phyloP scores from a whole-genome alignment of 1,284 basidiomycete species.

The Pyrrhoderma noxium region DNA sequence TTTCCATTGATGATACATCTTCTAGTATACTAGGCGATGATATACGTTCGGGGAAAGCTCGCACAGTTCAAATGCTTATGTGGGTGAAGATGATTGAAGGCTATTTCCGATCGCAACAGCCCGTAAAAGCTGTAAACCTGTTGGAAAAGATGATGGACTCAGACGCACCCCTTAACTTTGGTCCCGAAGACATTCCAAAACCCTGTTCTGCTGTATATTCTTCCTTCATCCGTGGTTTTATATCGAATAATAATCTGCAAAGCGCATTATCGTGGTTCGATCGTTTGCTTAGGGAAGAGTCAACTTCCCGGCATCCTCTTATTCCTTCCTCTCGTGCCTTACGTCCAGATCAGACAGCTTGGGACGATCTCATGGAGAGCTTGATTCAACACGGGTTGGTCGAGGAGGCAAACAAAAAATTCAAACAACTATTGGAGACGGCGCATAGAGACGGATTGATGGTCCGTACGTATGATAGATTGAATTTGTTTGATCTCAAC shows the following conservation, averaged over 20 bases:
- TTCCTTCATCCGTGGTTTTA: constrained; percentile 63
- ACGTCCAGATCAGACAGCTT: constrained; percentile 46
- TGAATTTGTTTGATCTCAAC: constrained; percentile 35
- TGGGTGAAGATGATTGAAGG: constrained; percentile 75
- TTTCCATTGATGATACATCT: no score
- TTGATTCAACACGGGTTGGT: constrained; percentile 42
- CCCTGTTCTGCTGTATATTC: constrained; percentile 60
- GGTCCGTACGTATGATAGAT: constrained; percentile 20
- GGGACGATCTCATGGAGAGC: constrained; percentile 46
- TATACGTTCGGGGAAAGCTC: constrained; percentile 19
- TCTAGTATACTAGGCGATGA: constrained; percentile 15
- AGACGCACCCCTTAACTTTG: constrained; percentile 31
- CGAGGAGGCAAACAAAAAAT: constrained; percentile 50
- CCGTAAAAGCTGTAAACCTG: constrained; percentile 58
- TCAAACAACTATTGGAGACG: constrained; percentile 31
- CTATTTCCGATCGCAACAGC: constrained; percentile 61
- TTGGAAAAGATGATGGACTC: constrained; percentile 70
- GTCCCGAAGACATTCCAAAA: constrained; percentile 40
- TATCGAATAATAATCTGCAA: constrained; percentile 48
- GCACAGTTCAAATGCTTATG: constrained; percentile 37
- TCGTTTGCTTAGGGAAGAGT: constrained; percentile 38
- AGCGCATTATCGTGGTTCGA: constrained; percentile 71
- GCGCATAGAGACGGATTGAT: constrained; percentile 29
- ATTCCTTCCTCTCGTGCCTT: no score
- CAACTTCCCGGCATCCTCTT: constrained; percentile 18